Base-by-base conservation (phyloP, 78 protist genomes). In the Dictyostelium intermedium region DNA sequence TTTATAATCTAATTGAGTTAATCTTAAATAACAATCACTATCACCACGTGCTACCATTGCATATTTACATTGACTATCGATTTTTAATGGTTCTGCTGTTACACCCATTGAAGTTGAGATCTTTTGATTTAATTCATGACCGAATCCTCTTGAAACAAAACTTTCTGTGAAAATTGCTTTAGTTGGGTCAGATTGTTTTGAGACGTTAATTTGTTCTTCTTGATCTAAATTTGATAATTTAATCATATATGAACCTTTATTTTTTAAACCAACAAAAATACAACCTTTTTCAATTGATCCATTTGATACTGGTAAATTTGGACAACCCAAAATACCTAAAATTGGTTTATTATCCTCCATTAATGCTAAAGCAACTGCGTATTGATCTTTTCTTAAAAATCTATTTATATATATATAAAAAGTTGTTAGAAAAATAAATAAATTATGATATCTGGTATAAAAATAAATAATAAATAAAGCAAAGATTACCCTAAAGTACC, bases 21-120 rank as follows among this genome's bases (percentile, higher is more conserved):
- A 60, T 76, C 96, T 73, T 32, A 93, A 14, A 79, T 93, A 93
- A 37, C 89, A 82, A 45, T 72, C 85, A 70, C 95, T 91, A 37
- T 87, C 96, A 39, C 96, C 96, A 63, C 96, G 78, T 18, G 96
- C 96, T 5, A 93, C 93, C 87, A 86, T 83, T 9, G 92, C 96
- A 69, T 93, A 93, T 91, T 93, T 93, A 84, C 93, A 86, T 79
- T 93, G 96, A 91, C 93, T 87, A 70, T 93, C 96, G 23, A 93
- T 87, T 78, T 70, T 89, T 39, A 89, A 69, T 18, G 94, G 83
- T n/a, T 89, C 87, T 27, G 20, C 74, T 5, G 37, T 27, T 16
- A 77, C 77, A 35, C 96, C 93, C 61, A 87, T 43, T 34, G 63
- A 11, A 11, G 1, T 72, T 41, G 91, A 83, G 16, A 93, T 93